These are phyloP conservation scores for Fusarium coicis DNA, from an alignment of 2,329 filamentous ascomycete genomes.

Conservation along the genomic window DNA sequence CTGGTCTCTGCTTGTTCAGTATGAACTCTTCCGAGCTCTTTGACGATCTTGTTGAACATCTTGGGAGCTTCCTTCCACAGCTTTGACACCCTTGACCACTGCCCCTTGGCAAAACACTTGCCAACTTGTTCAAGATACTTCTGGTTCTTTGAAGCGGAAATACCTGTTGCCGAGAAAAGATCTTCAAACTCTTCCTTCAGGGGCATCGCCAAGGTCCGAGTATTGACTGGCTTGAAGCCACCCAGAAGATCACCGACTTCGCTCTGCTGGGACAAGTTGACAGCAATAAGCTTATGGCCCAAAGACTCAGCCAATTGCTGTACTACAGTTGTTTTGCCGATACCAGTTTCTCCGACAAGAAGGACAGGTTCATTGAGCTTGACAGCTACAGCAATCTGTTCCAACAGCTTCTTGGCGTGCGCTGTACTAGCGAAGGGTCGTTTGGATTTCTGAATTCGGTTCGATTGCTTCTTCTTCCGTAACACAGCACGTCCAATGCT, in stretches of 20 bases:
- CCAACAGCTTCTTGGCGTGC: constrained; percentile 84
- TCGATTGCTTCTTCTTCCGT: constrained; percentile 64
- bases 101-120: constrained; percentile 81
- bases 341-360: constrained; percentile 98
- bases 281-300: constrained; percentile 87
- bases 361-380: constrained; percentile 88
- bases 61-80: constrained; percentile 90
- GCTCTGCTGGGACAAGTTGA: constrained; percentile 98
- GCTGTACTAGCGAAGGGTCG: constrained; percentile 88
- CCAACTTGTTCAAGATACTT: constrained; percentile 84
- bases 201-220: constrained; percentile 86
- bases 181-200: constrained; percentile 95
- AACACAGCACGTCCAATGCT: constrained; percentile 74
- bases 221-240: constrained; percentile 95
- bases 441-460: constrained; percentile 62
- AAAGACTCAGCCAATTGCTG: constrained; percentile 89
- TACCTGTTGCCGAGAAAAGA: constrained; percentile 84
- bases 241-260: constrained; percentile 96
- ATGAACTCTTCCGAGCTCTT: constrained; percentile 61
- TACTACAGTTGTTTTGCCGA: constrained; percentile 96
- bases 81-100: constrained; percentile 88
- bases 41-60: constrained; percentile 81
- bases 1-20: constrained; percentile 50
- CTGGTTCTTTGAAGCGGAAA: constrained; percentile 88
- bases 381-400: constrained; percentile 87